Evolutionary conservation across 192 early-diverging fungal genomes (phyloP).

Genomic region (Pilobolus umbonatus): DNA sequence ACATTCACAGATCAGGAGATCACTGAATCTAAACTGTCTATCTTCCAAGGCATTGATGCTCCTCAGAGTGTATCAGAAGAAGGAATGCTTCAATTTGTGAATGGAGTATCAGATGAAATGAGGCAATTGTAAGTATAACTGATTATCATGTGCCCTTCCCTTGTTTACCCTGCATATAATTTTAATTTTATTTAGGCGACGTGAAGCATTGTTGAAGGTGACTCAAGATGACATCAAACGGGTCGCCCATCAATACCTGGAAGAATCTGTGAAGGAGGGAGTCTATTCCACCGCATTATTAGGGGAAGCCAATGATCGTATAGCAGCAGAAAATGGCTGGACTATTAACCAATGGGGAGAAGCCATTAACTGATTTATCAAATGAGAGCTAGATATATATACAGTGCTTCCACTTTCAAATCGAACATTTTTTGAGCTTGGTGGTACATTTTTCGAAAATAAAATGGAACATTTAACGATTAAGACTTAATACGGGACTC

Average conservation of each 20-base stretch:
- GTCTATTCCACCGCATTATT: slow-evolving; percentile 40
- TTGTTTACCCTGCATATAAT: background rate
- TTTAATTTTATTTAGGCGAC: slow-evolving; percentile 44
- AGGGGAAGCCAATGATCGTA: slow-evolving; percentile 27
- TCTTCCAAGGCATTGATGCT: slow-evolving; percentile 81
- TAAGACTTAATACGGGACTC: background rate
- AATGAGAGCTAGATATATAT: no score
- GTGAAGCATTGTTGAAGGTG: slow-evolving; percentile 70
- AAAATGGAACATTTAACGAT: background rate
- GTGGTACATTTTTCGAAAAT: background rate
- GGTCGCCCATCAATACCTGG: slow-evolving; percentile 45
- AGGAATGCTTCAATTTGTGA: slow-evolving; percentile 74
- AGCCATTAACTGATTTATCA: no score
- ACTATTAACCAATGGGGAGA: slow-evolving; percentile 23
- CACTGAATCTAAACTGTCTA: slow-evolving; percentile 86
- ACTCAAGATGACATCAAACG: slow-evolving; percentile 64
- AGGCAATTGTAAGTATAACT: slow-evolving; percentile 57
- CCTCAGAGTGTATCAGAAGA: slow-evolving; percentile 82
- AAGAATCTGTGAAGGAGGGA: slow-evolving; percentile 1
- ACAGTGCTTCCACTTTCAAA: slow-evolving; percentile 9
- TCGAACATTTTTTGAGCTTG: slow-evolving; percentile 7
- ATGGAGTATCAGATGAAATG: slow-evolving; percentile 81
- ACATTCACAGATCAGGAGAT: slow-evolving; percentile 61
- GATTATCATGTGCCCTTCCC: background rate
- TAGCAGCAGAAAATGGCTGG: slow-evolving; percentile 16